Evolutionary conservation across 2,329 filamentous ascomycete genomes (phyloP), one percentile per base, ranked within the genome.

Genomic region (Trichophyton benhamiae): DNA sequence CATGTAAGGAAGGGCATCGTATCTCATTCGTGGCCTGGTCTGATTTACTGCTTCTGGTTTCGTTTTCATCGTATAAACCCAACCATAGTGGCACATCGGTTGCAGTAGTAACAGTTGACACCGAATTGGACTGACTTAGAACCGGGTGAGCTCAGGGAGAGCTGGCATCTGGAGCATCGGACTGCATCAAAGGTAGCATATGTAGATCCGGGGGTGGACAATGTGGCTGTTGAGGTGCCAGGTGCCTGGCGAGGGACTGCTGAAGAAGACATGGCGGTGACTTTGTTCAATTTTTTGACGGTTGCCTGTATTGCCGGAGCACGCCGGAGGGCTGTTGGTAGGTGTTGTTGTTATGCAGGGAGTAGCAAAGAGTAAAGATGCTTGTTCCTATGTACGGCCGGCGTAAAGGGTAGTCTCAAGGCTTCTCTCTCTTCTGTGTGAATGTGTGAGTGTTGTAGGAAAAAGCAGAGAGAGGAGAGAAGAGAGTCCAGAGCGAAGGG

Each of bases 41-140:
- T 30, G 25, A 5, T 27, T 4, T 27, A 15, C n/a, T 33, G 5
- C 5, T n/a, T 6, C 17, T 36, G 11, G 13, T 3, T 20, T 13
- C 5, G 25, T 5, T 3, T 30, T 77, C 74, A 76, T 48, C 70
- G 68, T 22, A 69, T 70, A 64, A 76, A 77, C 38, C 76, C 76
- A 52, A 77, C 76, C 70, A 76, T 75, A 15, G 71, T 71, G 22
- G 76, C 76, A 63, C 76, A 78, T 58, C 75, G 74, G 58, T 68
- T 72, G 67, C 77, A 79, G 66, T 79, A 79, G 64, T 79, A 79
- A 20, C 75, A 77, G 63, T 79, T 79, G 70, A 77, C 76, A 60
- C 76, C 77, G 66, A 78, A 78, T 53, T 74, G 75, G 17, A 79
- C 74, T 1, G 73, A 72, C 6, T 70, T 66, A 44, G 69, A 68